Base-by-base conservation (phyloP, 306 rosid genomes). In the Medicago arabica region DNA sequence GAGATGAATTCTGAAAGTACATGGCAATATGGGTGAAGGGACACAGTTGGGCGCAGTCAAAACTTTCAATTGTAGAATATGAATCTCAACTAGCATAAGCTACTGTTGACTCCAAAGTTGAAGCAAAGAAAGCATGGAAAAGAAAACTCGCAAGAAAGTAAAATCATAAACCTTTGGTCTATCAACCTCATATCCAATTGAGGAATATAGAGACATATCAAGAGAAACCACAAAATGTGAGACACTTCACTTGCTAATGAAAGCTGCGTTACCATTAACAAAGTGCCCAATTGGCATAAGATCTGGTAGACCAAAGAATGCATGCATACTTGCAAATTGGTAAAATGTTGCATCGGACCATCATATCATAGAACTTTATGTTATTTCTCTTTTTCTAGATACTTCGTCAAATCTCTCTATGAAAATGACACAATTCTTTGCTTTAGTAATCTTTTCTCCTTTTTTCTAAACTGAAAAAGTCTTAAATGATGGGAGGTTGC, bases 51-150 rank as follows among this genome's bases (percentile, higher is more conserved):
- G 6, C 0, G 36, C 6, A 31, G 36, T 3, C 36, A 31, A 31
- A 31, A 31, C 38, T 41, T 41, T 41, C 4, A 41, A 41, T 41
- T 9, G 18, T 13, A 49, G 17, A 49, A 14, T 49, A 17, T 47
- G 53, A 49, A 49, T 49, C 54, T 49, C 54, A 47, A 47, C 7
- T 5, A 47, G 1, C 17, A 49, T 49, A 49, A 1, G n/a, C 5
- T 49, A 49, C 15, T 49, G 18, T 49, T 15, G 9, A 49, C 81
- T 60, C 51, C 11, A 65, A 74, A 59, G 75, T 55, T 13, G 67
- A n/a, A 46, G 55, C 49, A 47, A 47, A 75, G 19, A 47, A 49
- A 74, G n/a, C 16, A 25, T 34, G 1, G 14, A 61, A 61, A 34
- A 5, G 38, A 34, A 34, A 34, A 1, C 38, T 34, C 38, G 38